Conservation (phyloP, 768 basidiomycete species). For the Boletus bicolor region DNA sequence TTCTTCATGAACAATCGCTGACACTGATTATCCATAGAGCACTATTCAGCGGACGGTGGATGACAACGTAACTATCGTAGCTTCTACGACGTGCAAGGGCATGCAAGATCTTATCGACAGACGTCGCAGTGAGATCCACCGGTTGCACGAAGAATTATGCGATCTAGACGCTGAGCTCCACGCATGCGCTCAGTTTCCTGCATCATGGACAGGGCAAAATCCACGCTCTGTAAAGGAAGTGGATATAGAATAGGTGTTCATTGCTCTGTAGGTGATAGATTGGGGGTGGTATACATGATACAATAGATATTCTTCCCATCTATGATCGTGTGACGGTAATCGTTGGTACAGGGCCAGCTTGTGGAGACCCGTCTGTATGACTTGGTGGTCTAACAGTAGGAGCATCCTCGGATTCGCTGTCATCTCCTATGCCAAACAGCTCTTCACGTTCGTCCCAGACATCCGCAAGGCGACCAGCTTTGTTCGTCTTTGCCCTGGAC, state of each 20-base stretch:
- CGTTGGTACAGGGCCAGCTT: slow-evolving; percentile 20
- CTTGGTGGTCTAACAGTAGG: slow-evolving; percentile 7
- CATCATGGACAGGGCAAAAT: slow-evolving; percentile 1
- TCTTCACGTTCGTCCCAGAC: slow-evolving; percentile 83
- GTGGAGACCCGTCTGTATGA: slow-evolving; percentile 1
- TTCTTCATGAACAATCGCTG: neutral
- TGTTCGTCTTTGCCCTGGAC: slow-evolving; percentile 29
- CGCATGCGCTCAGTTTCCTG: slow-evolving; percentile 6
- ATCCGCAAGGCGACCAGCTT: slow-evolving; percentile 46
- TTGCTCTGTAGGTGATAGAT: slow-evolving; percentile 5
- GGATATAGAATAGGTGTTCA: slow-evolving; percentile 13
- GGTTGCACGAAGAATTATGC: slow-evolving; percentile 42
- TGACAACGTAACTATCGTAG: slow-evolving; percentile 51
- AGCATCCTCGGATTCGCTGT: slow-evolving; percentile 54
- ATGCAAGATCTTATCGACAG: slow-evolving; percentile 40
- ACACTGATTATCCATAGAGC: slow-evolving; percentile 33
- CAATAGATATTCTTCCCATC: slow-evolving; percentile 19
- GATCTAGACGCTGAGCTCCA: slow-evolving; percentile 37
- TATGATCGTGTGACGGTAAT: slow-evolving; percentile 29
- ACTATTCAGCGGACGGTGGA: slow-evolving; percentile 45
- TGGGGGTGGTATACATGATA: slow-evolving; percentile 27
- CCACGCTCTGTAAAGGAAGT: neutral
- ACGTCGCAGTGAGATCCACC: slow-evolving; percentile 44
- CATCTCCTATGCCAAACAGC: slow-evolving; percentile 63
- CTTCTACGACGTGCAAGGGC: slow-evolving; percentile 47